Base-by-base conservation (phyloP, 257 asterid species). In the Nicotiana otophora region DNA sequence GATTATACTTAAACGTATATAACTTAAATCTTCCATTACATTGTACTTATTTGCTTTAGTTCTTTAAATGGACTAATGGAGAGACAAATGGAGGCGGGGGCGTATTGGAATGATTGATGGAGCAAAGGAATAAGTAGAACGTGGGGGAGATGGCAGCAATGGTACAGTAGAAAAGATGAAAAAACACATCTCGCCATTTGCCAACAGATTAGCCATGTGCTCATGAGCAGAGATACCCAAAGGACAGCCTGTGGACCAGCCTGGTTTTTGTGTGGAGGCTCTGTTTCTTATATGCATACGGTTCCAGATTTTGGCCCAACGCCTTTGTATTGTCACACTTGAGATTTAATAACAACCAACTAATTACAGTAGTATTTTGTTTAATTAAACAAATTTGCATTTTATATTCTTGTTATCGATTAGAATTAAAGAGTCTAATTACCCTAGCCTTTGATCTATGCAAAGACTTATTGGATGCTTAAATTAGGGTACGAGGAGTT, bases 231-330 rank as follows among this genome's bases (percentile, higher is more conserved):
- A 69, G 33, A 69, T 69, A 57, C 31, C 7, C 51, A 34, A 34
- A 34, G 53, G 54, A 68, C 54, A 68, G 76, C 54, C 77, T 68
- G 77, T 68, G 77, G 77, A 68, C 77, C 55, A 68, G 55, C 30
- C 77, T 68, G 33, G 57, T 36, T 69, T 69, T 69, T 69, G 19
- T 69, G 26, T 14, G 76, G 77, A 69, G 57, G 77, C 31, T 69
- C 77, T 10, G 57, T 39, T 8, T 69, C 33, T 39, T n/a, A n/a
- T 39, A 36, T 68, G 28, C 28, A 5, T 26, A 19, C 19, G 77
- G 75, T 54, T 54, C 60, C 60, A 54, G 60, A 54, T 54, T 54
- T 54, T 54, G 20, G 7, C 1, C 36, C 26, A 67, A 46, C 53
- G 15, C 17, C 53, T 67, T 34, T 34, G 17, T 62, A 62, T 62